Base-by-base conservation (phyloP, 2,329 filamentous ascomycete genomes). In the Sclerotiophoma versabilis region DNA sequence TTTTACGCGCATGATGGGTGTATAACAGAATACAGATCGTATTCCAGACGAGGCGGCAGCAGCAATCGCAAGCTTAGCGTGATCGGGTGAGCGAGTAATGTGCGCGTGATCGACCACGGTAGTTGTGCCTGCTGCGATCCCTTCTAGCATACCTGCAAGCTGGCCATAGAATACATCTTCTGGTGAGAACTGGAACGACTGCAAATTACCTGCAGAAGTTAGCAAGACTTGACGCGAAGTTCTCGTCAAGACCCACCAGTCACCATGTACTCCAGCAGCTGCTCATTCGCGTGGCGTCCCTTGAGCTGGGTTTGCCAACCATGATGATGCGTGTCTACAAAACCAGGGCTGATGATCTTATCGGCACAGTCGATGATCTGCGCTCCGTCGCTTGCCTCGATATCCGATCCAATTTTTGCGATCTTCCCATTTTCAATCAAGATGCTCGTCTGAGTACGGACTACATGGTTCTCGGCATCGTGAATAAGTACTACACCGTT, bases 281-380 rank as follows among this genome's bases (percentile, higher is more conserved):
- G 64, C 3, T 81, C 79, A 59, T 86, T 82, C 2, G 81, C 79
- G 6, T 68, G 80, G 1, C 85, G 64, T 0, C 83, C 83, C 59
- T 82, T 83, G 58, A 81, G 78, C 9, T 77, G 81, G 0, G 83
- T 84, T 62, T 86, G 82, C 84, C 83, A 66, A 29, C 62, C 53
- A 56, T 71, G 67, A 2, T 79, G 79, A 57, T 85, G 84, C 0
- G 82, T 84, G 65, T 85, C 82, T 14, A 55, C 20, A 65, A 86
- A 84, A 2, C 83, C 83, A 0, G 83, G 83, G 0, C 78, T 79
- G 49, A 85, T 75, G 45, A 85, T 84, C 61, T 83, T 81, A 46
- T 78, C 73, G 0, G 75, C 76, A 32, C 77, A 79, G 57, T 85
- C 78, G n/a, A 85, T 70, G 1, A 78, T 56, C 44, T 82, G 73